Percentiles rank a stretch among this genome's conserved stretches.
Evolutionary conservation across 1,284 basidiomycete species (phyloP).

Genomic region (Fomitopsis pinicola): DNA sequence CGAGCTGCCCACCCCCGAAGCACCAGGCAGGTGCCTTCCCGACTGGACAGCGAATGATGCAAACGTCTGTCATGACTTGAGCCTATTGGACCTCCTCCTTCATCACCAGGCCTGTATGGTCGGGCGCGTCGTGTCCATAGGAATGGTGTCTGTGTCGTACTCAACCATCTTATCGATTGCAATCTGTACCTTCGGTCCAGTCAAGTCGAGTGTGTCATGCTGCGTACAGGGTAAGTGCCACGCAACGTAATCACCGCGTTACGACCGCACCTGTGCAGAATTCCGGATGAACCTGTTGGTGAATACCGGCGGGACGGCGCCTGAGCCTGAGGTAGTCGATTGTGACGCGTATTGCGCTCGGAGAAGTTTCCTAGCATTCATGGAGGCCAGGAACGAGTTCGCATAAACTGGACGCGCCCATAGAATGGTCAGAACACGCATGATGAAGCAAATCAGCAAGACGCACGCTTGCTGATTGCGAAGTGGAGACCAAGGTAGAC

Average conservation of each 20-base stretch:
- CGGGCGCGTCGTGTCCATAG: neutral
- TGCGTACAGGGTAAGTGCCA: neutral
- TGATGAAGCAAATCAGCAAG: neutral
- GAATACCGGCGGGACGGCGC: slow-evolving; percentile 15
- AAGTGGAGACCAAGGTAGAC: slow-evolving; percentile 23
- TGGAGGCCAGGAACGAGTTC: slow-evolving; percentile 21
- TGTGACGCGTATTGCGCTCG: slow-evolving; percentile 9
- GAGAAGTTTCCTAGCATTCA: slow-evolving; percentile 21
- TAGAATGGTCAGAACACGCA: neutral
- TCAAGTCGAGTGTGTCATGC: slow-evolving; percentile 13
- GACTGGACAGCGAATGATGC: too few relatives aligned
- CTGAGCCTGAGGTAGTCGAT: slow-evolving; percentile 10
- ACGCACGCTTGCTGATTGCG: slow-evolving; percentile 21
- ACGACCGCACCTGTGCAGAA: neutral
- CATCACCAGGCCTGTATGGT: neutral
- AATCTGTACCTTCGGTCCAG: slow-evolving; percentile 19
- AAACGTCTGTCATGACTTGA: neutral
- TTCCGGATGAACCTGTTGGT: slow-evolving; percentile 7
- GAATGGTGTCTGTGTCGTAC: slow-evolving; percentile 16
- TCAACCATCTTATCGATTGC: slow-evolving; percentile 25
- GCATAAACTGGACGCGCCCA: slow-evolving; percentile 17
- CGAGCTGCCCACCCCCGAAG: too few relatives aligned
- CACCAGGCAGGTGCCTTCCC: too few relatives aligned
- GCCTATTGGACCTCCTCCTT: neutral
- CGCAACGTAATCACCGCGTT: too few relatives aligned